These are phyloP conservation scores for Dendrothele bispora DNA, from an alignment of 768 basidiomycete species.

Conservation along the genomic window DNA sequence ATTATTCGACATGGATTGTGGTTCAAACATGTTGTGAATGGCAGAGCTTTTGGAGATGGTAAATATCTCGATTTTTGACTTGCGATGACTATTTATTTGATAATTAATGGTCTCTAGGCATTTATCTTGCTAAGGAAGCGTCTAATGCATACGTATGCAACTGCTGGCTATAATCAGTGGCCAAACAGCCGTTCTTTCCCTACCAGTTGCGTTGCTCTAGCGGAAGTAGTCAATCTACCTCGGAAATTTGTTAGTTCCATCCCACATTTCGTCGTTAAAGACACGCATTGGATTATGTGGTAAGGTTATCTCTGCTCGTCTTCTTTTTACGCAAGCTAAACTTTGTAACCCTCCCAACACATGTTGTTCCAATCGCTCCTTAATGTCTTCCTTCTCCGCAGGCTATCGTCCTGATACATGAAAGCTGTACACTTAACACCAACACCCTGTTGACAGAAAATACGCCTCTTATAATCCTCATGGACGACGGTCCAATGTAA, in stretches of 20 bases:
- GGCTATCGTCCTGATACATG: no score
- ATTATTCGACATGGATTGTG: slow-evolving; percentile 75
- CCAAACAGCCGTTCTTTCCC: slow-evolving; percentile 49
- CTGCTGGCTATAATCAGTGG: slow-evolving; percentile 40
- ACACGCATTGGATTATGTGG: slow-evolving; percentile 75
- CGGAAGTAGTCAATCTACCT: slow-evolving; percentile 67
- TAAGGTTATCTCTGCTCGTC: no score
- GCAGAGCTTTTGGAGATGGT: slow-evolving; percentile 67
- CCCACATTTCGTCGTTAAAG: slow-evolving; percentile 57
- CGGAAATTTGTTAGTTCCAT: slow-evolving; percentile 47
- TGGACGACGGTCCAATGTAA: no score
- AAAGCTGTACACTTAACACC: no score
- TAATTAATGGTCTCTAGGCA: slow-evolving; percentile 40
- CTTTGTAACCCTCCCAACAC: no score
- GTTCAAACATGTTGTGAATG: slow-evolving; percentile 55
- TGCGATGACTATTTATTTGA: background rate
- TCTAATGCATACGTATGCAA: slow-evolving; percentile 44
- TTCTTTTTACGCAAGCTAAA: no score
- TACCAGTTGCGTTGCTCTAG: slow-evolving; percentile 53
- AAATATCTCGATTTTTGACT: slow-evolving; percentile 5
- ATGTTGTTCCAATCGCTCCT: no score
- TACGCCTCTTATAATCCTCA: no score
- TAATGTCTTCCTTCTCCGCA: no score
- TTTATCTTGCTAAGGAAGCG: slow-evolving; percentile 68
- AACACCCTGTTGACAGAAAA: no score